Base-by-base conservation (phyloP, 2,329 filamentous ascomycete genomes). In the Colletotrichum incanum region DNA sequence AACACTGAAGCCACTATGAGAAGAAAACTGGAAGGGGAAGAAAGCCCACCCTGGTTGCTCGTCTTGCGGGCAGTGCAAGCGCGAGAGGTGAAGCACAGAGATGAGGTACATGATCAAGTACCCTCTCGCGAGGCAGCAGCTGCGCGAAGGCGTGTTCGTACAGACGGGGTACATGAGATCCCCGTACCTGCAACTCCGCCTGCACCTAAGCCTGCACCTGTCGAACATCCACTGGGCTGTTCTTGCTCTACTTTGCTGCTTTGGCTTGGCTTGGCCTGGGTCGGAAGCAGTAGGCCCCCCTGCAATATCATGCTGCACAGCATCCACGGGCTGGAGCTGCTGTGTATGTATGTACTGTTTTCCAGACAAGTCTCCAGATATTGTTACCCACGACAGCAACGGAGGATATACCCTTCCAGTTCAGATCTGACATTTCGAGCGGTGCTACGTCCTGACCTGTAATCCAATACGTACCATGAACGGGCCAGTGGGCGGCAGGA, bases 321-420 rank as follows among this genome's bases (percentile, higher is more conserved):
- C 69, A 71, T 67, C 41, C 47, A 26, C 11, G 37, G 54, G 20
- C 23, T 6, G 20, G 58, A 55, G 65, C 20, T 62, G 47, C 16
- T 6, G 28, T 31, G 28, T 31, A 31, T 31, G 28, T 31, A 31
- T 31, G 28, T n/a, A 34, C 54, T 49, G 65, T 58, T 63, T 56
- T 45, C 50, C 52, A 59, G 58, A 23, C 50, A 68, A 28, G 59
- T 69, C 59, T 59, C 69, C 69, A 69, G 31, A 65, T 52, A 59
- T 64, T 64, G 28, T 59, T 69, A 69, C 47, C 69, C 65, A 68
- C 68, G 68, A 37, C 28, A 23, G 28, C 28, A 52, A 54, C 69
- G 69, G 69, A 72, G 69, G 52, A 64, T 26, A 69, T 72, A 41
- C 69, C 65, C 18, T 64, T 69, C 59, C 45, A 64, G 69, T 72